Evolutionary conservation across 2,329 filamentous ascomycete species (phyloP).

Genomic region (Penicillium sp.): DNA sequence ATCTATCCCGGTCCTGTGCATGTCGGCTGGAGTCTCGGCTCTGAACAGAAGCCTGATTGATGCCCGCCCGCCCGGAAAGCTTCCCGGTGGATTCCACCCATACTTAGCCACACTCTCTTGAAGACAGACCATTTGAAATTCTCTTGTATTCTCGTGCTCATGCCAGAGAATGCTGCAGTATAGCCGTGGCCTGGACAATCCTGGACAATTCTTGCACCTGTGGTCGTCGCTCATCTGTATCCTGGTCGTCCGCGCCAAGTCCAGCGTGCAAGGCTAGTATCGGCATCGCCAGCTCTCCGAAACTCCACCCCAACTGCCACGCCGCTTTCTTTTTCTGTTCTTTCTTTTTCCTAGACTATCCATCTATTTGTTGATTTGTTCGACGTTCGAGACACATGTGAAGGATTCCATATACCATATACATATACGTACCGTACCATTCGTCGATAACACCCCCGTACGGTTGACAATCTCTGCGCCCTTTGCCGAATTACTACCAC

Average conservation of each 20-base stretch:
- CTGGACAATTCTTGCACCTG: no score
- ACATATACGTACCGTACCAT: no score
- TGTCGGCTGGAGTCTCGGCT: neutral
- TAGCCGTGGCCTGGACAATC: no score
- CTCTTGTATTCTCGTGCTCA: no score
- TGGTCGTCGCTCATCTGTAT: no score
- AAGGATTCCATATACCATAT: slow-evolving; percentile 37
- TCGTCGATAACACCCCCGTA: no score
- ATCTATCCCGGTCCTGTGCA: neutral
- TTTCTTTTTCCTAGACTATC: slow-evolving; percentile 50
- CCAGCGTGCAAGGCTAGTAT: neutral
- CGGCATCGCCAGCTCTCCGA: slow-evolving; percentile 2
- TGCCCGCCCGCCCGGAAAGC: slow-evolving; percentile 1
- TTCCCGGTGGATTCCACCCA: neutral
- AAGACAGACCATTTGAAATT: no score
- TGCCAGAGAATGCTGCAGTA: no score
- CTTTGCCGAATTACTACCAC: no score
- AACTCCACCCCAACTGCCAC: slow-evolving; percentile 4
- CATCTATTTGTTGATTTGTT: slow-evolving; percentile 54
- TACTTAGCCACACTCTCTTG: neutral
- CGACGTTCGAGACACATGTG: no score
- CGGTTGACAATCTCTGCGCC: no score
- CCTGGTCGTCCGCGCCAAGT: slow-evolving; percentile 8
- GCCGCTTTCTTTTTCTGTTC: slow-evolving; percentile 11
- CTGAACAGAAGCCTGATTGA: neutral